Base-by-base conservation (phyloP, 169 alveolate species). In the Plasmodium knowlesi region DNA sequence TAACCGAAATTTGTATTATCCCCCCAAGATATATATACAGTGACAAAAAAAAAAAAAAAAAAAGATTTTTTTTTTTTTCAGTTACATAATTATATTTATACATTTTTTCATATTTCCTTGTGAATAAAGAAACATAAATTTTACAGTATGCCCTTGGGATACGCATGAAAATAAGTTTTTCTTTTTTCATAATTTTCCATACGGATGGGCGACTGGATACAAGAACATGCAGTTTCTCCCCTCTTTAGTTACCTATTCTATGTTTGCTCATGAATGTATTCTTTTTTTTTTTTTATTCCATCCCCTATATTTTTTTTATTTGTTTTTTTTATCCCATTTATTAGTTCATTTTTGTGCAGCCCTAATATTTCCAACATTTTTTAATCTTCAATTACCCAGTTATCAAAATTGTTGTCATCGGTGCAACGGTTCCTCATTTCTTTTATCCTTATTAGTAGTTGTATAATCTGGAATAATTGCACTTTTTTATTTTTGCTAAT, bases 141-240 rank as follows among this genome's bases (percentile, higher is more conserved):
- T 67, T 67, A 22, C 76, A 6, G 76, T 67, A 67, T 67, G 76
- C 37, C 76, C 76, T 67, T 67, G 76, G 76, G 37, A 67, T 67
- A 67, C 37, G n/a, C n/a, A 28, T 67, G 76, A 67, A 8, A 67
- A 19, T 14, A 25, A 1, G 76, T 67, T 67, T 67, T 22, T 22
- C 3, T n/a, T 22, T 9, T 19, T 5, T 12, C n/a, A n/a, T n/a
- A 6, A 19, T 22, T 67, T 67, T 67, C 37, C 37, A 19, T 67
- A 67, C 34, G 28, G 34, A 8, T 67, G 16, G 37, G 76, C 19
- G 76, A 5, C 16, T 19, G 37, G 34, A 67, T 67, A 25, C 76
- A 67, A 67, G 14, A 14, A 25, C 76, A 67, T 67, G 3, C 10
- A 67, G 1, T 8, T 22, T 19, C 34, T 10, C 76, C 76, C 76